Evolutionary conservation across 208 protist genomes (phyloP).

Genomic region (Crithidia expoeki): DNA sequence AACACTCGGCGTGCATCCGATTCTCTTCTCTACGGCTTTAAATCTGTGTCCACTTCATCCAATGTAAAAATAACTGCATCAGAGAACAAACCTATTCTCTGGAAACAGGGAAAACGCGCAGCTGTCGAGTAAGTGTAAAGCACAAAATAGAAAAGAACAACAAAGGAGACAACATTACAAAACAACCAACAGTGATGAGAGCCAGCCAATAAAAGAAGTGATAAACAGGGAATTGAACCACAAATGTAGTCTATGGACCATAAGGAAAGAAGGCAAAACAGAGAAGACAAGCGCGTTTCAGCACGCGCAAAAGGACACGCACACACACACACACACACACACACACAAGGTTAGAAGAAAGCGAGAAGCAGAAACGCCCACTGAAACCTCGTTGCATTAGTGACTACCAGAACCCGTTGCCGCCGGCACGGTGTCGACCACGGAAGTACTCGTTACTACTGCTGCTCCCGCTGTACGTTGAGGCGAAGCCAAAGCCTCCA

Average conservation of each 20-base stretch:
- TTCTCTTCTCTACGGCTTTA: too few relatives aligned
- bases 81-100: too few relatives aligned
- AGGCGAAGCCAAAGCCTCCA: constrained; percentile 45
- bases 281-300: not conserved
- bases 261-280: not conserved
- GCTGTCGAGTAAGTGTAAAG: too few relatives aligned
- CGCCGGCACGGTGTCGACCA: constrained; percentile 53
- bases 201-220: not conserved
- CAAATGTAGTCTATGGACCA: constrained; percentile 6
- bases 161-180: not conserved
- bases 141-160: too few relatives aligned
- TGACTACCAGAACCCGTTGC: constrained; percentile 63
- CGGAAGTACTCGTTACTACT: constrained; percentile 52
- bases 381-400: not conserved
- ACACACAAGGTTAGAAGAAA: not conserved
- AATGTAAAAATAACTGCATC: too few relatives aligned
- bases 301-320: too few relatives aligned
- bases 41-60: too few relatives aligned
- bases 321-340: too few relatives aligned
- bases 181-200: not conserved
- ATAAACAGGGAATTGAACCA: not conserved
- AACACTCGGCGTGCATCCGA: too few relatives aligned
- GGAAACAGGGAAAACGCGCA: too few relatives aligned
- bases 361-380: not conserved
- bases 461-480: constrained; percentile 52